These are phyloP conservation scores for Metroxylon sagu DNA, from an alignment of 176 grass and related monocot genomes.

Conservation along the genomic window DNA sequence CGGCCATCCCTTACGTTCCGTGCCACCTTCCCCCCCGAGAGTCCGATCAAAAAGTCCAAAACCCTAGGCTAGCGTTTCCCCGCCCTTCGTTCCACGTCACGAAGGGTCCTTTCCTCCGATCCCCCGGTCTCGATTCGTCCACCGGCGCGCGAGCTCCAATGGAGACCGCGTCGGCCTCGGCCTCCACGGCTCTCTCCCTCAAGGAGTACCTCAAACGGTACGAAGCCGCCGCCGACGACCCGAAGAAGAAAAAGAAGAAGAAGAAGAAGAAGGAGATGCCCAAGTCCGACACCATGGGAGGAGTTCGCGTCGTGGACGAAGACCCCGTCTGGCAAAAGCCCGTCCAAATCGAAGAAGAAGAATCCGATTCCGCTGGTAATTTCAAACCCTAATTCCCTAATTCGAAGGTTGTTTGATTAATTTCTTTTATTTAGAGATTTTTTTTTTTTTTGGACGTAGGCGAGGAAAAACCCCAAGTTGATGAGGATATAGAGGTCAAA, in stretches of 20 bases:
- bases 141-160: no score
- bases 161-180: background rate
- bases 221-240: conserved; percentile 30
- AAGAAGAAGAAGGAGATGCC: conserved; percentile 77
- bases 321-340: conserved; percentile 96
- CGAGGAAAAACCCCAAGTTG: conserved; percentile 60
- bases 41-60: no score
- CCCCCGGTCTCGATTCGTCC: no score
- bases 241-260: conserved; percentile 40
- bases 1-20: no score
- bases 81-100: no score
- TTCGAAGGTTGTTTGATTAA: no score
- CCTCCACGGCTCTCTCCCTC: conserved; percentile 38
- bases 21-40: no score
- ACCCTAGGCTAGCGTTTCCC: no score
- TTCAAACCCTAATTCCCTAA: no score
- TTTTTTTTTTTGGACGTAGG: conserved; percentile 29
- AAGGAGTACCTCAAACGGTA: conserved; percentile 94
- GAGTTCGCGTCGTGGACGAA: conserved; percentile 85
- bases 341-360: conserved; percentile 67
- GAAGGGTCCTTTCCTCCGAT: no score
- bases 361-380: conserved; percentile 39
- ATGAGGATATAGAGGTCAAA: conserved; percentile 95
- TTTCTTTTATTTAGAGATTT: background rate
- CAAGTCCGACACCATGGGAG: conserved; percentile 33